Conservation (phyloP, 305 asterid genomes). For the Ruellia speciosa region DNA sequence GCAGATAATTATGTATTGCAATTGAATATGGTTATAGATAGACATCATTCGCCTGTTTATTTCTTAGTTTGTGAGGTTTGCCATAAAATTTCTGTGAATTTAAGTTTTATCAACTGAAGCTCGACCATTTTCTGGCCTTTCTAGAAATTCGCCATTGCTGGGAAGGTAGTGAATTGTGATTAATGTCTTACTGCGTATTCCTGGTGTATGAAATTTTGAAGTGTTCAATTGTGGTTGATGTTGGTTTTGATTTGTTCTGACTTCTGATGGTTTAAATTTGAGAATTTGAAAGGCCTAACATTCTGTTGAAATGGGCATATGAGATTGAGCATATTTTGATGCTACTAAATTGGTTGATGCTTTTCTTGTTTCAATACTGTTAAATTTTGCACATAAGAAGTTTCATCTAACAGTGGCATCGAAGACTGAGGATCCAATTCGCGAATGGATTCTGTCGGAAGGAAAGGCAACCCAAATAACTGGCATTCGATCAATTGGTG, state of each 20-base stretch:
- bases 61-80: neutral
- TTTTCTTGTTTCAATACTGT: constrained; percentile 5
- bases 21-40: neutral
- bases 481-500: constrained; percentile 74
- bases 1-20: neutral
- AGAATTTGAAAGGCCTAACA: no score
- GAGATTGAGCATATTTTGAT: no score
- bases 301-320: no score
- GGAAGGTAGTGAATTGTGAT: no score
- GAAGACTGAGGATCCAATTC: constrained; percentile 70
- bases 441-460: constrained; percentile 84
- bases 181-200: no score
- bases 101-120: neutral
- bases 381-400: neutral
- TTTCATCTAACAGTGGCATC: constrained; percentile 47
- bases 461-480: constrained; percentile 80
- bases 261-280: no score
- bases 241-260: neutral
- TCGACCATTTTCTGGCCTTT: neutral
- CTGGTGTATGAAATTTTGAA: no score
- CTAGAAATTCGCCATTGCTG: no score
- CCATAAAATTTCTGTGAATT: neutral
- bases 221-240: no score
- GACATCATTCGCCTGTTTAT: no score
- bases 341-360: neutral